Evolutionary conservation across 148 eudicot genomes (phyloP).

Genomic region (Pharnaceum exiguum): DNA sequence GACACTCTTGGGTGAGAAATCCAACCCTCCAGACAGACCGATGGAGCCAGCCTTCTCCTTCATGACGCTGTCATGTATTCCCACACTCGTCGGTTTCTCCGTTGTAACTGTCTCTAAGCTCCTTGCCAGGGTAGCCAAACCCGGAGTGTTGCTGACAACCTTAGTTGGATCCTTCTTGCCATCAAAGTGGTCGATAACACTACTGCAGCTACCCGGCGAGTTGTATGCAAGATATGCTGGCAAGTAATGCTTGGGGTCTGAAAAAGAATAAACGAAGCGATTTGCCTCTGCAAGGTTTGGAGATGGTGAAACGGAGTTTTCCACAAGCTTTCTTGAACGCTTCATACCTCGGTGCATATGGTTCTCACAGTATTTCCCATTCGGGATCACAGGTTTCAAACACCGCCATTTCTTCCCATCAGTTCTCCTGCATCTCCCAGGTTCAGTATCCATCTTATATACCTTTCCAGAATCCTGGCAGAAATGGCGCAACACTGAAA

Average conservation of each 20-base stretch:
- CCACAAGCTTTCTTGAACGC: conserved; percentile 94
- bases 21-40: conserved; percentile 19
- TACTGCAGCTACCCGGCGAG: conserved; percentile 1
- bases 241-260: neutral
- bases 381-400: conserved; percentile 29
- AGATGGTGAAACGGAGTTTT: conserved; percentile 21
- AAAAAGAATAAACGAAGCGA: neutral
- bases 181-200: neutral
- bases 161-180: neutral
- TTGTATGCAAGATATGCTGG: conserved; percentile 1
- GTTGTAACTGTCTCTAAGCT: neutral
- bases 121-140: neutral
- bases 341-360: conserved; percentile 63
- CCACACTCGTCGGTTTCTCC: neutral
- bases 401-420: conserved; percentile 83
- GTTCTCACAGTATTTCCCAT: conserved; percentile 55
- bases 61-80: neutral
- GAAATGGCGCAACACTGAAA: conserved; percentile 20
- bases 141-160: conserved; percentile 1
- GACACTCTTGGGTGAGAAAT: conserved; percentile 40
- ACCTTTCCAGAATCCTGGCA: conserved; percentile 9
- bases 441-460: conserved; percentile 36
- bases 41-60: conserved; percentile 15
- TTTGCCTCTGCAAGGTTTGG: neutral
- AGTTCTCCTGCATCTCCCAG: conserved; percentile 68